Percentiles rank a stretch among this genome's conserved stretches.
phyloP scores from a whole-genome alignment of 2,329 filamentous ascomycete species.

The Alternaria sp. region DNA sequence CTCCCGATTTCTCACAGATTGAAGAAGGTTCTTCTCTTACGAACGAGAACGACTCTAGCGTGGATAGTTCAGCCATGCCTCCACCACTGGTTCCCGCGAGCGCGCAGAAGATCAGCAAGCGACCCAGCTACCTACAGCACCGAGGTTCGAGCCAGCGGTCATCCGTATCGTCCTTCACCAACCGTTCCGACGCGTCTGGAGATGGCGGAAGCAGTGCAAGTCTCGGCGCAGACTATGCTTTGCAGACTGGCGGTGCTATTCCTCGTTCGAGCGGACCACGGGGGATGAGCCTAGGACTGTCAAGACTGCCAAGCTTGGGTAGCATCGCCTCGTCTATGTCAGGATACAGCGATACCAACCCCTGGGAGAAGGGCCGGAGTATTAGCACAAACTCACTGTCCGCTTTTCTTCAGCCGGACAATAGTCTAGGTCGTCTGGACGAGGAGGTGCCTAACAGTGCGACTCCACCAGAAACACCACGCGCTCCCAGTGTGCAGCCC shows the following conservation, averaged over 20 bases:
- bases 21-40: slow-evolving; percentile 41
- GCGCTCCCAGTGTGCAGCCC: slow-evolving; percentile 57
- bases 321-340: slow-evolving; percentile 82
- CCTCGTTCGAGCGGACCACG: slow-evolving; percentile 53
- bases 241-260: slow-evolving; percentile 80
- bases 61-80: slow-evolving; percentile 34
- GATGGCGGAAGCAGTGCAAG: slow-evolving; percentile 77
- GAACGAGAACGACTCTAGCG: slow-evolving; percentile 37
- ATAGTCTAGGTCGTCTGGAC: slow-evolving; percentile 62
- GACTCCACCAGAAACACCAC: slow-evolving; percentile 72
- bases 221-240: slow-evolving; percentile 77
- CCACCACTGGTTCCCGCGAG: slow-evolving; percentile 28
- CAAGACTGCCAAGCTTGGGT: slow-evolving; percentile 82
- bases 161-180: slow-evolving; percentile 63
- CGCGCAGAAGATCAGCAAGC: slow-evolving; percentile 44
- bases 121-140: slow-evolving; percentile 63
- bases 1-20: slow-evolving; percentile 39
- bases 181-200: slow-evolving; percentile 60
- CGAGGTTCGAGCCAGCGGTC: slow-evolving; percentile 65
- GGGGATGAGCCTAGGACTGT: slow-evolving; percentile 64
- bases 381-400: slow-evolving; percentile 47
- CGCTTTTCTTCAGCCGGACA: slow-evolving; percentile 49
- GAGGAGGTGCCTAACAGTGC: slow-evolving; percentile 61
- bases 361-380: slow-evolving; percentile 51
- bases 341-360: slow-evolving; percentile 56